phyloP scores from a whole-genome alignment of 2,329 filamentous ascomycete genomes.

The Talaromyces rugulosus region DNA sequence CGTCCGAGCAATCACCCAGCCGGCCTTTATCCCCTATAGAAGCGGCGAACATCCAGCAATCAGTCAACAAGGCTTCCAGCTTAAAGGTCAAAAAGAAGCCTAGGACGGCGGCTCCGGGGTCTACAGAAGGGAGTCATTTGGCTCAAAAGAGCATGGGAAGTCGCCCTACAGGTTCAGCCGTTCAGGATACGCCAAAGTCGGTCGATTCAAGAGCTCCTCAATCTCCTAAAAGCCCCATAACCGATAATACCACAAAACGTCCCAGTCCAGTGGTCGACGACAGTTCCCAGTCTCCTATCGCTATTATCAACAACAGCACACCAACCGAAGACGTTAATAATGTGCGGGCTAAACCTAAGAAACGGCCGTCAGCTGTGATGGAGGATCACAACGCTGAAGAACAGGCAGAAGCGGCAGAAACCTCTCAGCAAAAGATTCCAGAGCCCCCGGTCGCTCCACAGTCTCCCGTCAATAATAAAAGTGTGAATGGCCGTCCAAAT shows the following conservation, averaged over 20 bases:
- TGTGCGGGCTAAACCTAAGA: slow-evolving; percentile 25
- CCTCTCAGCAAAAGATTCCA: background rate
- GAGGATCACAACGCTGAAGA: slow-evolving; percentile 40
- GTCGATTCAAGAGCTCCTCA: background rate
- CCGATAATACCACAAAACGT: background rate
- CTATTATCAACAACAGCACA: background rate
- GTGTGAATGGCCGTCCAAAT: background rate
- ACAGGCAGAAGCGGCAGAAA: slow-evolving; percentile 12
- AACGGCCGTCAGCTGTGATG: slow-evolving; percentile 36
- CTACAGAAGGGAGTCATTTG: slow-evolving; percentile 25
- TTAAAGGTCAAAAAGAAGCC: slow-evolving; percentile 26
- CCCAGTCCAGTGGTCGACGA: background rate
- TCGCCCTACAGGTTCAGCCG: slow-evolving; percentile 22
- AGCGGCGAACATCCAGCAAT: slow-evolving; percentile 16
- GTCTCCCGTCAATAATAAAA: background rate
- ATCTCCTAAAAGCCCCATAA: background rate
- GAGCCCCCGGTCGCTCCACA: background rate
- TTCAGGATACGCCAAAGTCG: slow-evolving; percentile 1
- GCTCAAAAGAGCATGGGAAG: slow-evolving; percentile 21
- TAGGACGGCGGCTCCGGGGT: slow-evolving; percentile 17
- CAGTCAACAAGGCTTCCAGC: slow-evolving; percentile 21
- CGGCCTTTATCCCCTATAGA: slow-evolving; percentile 22
- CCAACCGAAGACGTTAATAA: slow-evolving; percentile 9
- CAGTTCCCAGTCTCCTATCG: background rate
- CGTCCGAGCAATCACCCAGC: slow-evolving; percentile 12